A percentile compares a stretch with the other conserved stretches of the same genome.
phyloP scores from a whole-genome alignment of 305 asterid genomes.

The Stenogyne calaminthoides region DNA sequence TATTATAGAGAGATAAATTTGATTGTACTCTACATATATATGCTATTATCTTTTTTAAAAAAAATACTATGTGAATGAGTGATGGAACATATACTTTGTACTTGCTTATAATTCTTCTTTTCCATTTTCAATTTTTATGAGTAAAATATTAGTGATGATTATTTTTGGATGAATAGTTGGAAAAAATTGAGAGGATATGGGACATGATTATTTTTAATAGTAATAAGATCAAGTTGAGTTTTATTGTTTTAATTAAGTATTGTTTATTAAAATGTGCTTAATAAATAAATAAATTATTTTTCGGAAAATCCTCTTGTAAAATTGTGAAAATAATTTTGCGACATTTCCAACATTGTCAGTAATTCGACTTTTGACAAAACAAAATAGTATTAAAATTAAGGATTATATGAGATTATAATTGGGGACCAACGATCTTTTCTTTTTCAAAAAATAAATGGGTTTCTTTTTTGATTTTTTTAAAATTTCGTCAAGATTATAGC shows the following conservation, averaged over 20 bases:
- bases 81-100: neutral
- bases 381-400: no score
- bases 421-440: neutral
- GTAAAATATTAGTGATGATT: neutral
- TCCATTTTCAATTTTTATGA: neutral
- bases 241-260: no score
- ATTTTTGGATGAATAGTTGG: neutral
- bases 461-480: no score
- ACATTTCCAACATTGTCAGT: neutral
- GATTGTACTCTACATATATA: neutral
- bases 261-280: neutral
- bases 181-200: no score
- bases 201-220: no score
- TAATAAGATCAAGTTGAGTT: neutral
- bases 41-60: neutral
- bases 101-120: neutral
- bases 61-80: neutral
- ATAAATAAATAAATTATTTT: no score
- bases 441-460: no score
- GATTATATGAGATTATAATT: neutral
- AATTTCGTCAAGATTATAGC: neutral
- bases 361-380: neutral
- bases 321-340: neutral
- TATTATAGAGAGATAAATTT: neutral
- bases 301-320: neutral